Evolutionary conservation across 1,284 basidiomycete species (phyloP), one percentile per base, ranked within the genome.

Genomic region (Pseudozyma pruni): DNA sequence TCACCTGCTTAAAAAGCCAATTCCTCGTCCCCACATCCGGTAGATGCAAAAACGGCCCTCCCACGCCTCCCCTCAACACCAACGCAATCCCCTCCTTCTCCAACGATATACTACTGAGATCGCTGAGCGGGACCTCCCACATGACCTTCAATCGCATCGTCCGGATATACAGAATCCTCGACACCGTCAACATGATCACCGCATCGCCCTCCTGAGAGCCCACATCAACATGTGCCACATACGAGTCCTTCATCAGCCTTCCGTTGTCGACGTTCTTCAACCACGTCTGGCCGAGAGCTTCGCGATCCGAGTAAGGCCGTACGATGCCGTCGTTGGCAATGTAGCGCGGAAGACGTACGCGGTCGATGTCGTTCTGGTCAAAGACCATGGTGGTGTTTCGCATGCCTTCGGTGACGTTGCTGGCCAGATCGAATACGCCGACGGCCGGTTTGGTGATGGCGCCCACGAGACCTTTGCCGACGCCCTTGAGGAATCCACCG

Each of bases 371-470:
- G 42, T 91, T 91, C 70, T 89, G 91, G 80, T 98, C 96, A 73
- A 98, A 98, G 1, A 98, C 95, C 3, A 93, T 98, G 0, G 96
- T 98, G 0, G 96, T 98, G 80, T 99, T 99, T 37, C 96, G 89
- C 72, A 68, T 78, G 86, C 94, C 94, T 86, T 97, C 95, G n/a
- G 91, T 90, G 23, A 98, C 89, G 77, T 95, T 98, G 27, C 94
- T 91, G 4, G 94, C 91, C 40, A 98, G 87, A 83, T 99, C 96
- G 80, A 98, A 95, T 1, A 97, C 90, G 4, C 96, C 96, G 11
- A 98, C 92, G 1, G 91, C 93, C 5, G 96, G 96, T 84, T 99
- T 99, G 6, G 96, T 97, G 48, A 98, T 89, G 35, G 88, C 91
- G 23, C 95, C 95, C 55, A 97, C 93, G 49, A 98, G 85, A 10